Evolutionary conservation across 169 alveolate genomes (phyloP).

Genomic region (Ophryocystis elektroscirrha): DNA sequence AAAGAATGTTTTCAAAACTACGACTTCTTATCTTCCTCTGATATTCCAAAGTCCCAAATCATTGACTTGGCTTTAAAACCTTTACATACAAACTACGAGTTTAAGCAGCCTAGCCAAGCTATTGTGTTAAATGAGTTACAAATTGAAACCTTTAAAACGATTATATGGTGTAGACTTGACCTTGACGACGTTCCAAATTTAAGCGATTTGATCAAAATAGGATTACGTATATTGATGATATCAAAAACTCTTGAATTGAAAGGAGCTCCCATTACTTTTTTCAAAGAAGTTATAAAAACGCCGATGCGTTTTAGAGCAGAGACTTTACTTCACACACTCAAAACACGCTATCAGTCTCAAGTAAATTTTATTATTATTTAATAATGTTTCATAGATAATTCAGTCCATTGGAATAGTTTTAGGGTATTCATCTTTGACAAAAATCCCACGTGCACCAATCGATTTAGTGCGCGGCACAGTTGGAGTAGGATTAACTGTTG

Average conservation of each 20-base stretch:
- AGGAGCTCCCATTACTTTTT: constrained; percentile 18
- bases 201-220: constrained; percentile 16
- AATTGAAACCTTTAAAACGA: too few relatives aligned
- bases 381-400: constrained; percentile 20
- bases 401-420: constrained; percentile 43
- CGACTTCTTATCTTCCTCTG: too few relatives aligned
- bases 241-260: constrained; percentile 12
- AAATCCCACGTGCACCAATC: constrained; percentile 56
- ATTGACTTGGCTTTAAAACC: too few relatives aligned
- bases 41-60: too few relatives aligned
- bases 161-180: constrained; percentile 18
- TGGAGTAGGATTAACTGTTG: constrained; percentile 58
- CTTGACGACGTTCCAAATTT: constrained; percentile 3
- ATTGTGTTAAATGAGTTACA: too few relatives aligned
- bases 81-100: too few relatives aligned
- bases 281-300: constrained; percentile 9
- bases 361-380: too few relatives aligned
- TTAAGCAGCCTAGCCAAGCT: too few relatives aligned
- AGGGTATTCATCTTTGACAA: constrained; percentile 58
- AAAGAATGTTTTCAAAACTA: too few relatives aligned
- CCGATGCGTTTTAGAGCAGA: constrained; percentile 11
- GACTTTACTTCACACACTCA: too few relatives aligned
- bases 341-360: too few relatives aligned
- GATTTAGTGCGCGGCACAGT: constrained; percentile 54
- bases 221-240: constrained; percentile 12